These are phyloP conservation scores for Yamadazyma membranifaciens DNA, from an alignment of 1,139 yeast genomes.

Conservation along the genomic window DNA sequence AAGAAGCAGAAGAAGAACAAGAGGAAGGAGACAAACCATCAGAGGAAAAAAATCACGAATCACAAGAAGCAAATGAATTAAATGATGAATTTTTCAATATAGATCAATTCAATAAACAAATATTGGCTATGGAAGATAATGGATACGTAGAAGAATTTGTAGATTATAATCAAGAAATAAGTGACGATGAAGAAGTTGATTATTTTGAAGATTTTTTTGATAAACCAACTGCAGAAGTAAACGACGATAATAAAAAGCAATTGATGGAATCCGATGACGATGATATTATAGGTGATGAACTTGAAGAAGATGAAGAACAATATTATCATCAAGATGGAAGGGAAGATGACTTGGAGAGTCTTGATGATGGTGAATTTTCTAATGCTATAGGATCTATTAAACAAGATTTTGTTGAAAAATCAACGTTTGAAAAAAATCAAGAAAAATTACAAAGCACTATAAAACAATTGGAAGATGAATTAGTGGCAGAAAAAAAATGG, in stretches of 20 bases:
- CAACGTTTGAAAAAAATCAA: conserved; percentile 86
- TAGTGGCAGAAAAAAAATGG: conserved; percentile 91
- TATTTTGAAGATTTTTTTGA: conserved; percentile 78
- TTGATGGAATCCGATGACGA: conserved; percentile 15
- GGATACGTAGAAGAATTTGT: conserved; percentile 51
- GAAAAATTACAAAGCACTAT: conserved; percentile 74
- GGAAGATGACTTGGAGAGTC: conserved; percentile 14
- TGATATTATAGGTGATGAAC: conserved; percentile 35
- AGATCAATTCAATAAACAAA: conserved; percentile 81
- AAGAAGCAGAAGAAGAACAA: conserved; percentile 20
- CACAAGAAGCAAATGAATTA: conserved; percentile 51
- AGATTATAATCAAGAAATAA: conserved; percentile 59
- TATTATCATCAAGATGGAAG: conserved; percentile 31
- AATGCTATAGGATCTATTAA: conserved; percentile 56
- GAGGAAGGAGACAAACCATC: conserved; percentile 16
- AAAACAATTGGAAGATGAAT: conserved; percentile 74
- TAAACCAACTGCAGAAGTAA: conserved; percentile 28
- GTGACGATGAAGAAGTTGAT: conserved; percentile 62
- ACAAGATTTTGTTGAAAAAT: conserved; percentile 60
- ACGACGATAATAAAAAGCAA: conserved; percentile 15
- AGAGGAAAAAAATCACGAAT: conserved; percentile 12
- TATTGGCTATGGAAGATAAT: conserved; percentile 58
- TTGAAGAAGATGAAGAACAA: conserved; percentile 25
- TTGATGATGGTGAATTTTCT: conserved; percentile 47
- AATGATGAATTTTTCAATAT: conserved; percentile 86